These are phyloP conservation scores for Fagopyrum homotropicum DNA, from an alignment of 148 eudicot genomes.

Conservation along the genomic window DNA sequence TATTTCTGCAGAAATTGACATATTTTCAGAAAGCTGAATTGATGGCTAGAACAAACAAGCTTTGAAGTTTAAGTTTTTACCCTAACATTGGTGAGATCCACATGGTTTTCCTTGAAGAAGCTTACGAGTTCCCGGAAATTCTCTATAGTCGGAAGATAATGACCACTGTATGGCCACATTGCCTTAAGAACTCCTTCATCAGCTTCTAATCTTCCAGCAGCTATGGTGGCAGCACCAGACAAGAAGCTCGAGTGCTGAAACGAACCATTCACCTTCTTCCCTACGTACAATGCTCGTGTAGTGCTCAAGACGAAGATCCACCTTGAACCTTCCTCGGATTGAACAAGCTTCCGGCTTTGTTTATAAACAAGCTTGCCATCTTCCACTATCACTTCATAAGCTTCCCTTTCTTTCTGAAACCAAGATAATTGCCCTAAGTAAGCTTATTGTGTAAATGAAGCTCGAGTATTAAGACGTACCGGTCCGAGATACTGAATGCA, in stretches of 20 bases:
- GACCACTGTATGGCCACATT: conserved; percentile 95
- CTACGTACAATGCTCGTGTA: conserved; percentile 64
- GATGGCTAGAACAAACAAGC: neutral
- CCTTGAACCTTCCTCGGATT: conserved; percentile 64
- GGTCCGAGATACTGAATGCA: conserved; percentile 93
- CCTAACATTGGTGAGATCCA: conserved; percentile 70
- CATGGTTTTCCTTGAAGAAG: conserved; percentile 68
- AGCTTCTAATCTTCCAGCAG: conserved; percentile 82
- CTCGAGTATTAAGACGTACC: conserved; percentile 24
- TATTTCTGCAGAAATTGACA: conserved; percentile 5
- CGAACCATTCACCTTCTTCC: conserved; percentile 70
- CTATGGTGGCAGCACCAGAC: conserved; percentile 82
- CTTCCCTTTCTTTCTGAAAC: conserved; percentile 24
- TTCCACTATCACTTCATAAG: conserved; percentile 24
- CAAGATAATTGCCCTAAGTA: neutral
- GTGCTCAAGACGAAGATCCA: conserved; percentile 98
- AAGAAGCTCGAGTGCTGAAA: conserved; percentile 95
- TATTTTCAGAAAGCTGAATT: neutral
- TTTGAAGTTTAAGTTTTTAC: conserved; percentile 25
- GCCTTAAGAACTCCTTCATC: conserved; percentile 71
- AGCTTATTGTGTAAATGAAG: neutral
- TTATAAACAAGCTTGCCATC: conserved; percentile 23
- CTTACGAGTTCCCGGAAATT: conserved; percentile 72
- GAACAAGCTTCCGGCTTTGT: conserved; percentile 28
- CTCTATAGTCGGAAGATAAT: conserved; percentile 86